phyloP scores from a whole-genome alignment of 1,139 yeast species.

The Candida tetrigidarum region DNA sequence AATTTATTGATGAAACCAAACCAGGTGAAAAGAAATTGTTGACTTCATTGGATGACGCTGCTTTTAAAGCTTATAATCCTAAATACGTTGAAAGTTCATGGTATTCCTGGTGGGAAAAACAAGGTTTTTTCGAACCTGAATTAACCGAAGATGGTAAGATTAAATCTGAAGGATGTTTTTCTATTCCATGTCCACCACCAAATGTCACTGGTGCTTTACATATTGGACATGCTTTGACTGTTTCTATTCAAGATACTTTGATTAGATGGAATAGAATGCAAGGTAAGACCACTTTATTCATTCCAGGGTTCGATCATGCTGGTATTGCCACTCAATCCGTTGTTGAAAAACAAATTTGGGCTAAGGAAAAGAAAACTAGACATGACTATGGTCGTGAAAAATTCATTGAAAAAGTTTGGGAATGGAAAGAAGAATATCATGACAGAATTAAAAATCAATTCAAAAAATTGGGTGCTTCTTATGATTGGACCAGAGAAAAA shows the following conservation, averaged over 20 bases:
- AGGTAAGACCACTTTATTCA: slow-evolving; percentile 89
- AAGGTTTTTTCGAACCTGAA: slow-evolving; percentile 89
- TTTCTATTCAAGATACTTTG: slow-evolving; percentile 91
- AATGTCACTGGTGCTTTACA: slow-evolving; percentile 99
- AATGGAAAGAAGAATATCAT: slow-evolving; percentile 97
- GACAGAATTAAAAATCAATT: slow-evolving; percentile 82
- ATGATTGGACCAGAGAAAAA: slow-evolving; percentile 94
- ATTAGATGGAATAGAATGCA: slow-evolving; percentile 96
- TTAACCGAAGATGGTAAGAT: slow-evolving; percentile 72
- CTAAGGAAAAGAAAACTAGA: slow-evolving; percentile 84
- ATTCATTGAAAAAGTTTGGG: slow-evolving; percentile 91
- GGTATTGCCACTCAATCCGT: slow-evolving; percentile 99
- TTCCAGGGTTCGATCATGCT: slow-evolving; percentile 99
- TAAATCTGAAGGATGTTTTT: slow-evolving; percentile 82
- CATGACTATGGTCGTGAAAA: slow-evolving; percentile 95
- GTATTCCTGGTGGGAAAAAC: slow-evolving; percentile 97
- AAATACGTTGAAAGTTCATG: slow-evolving; percentile 94
- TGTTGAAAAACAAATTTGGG: slow-evolving; percentile 96
- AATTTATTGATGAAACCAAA: slow-evolving; percentile 77
- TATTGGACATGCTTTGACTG: slow-evolving; percentile 97
- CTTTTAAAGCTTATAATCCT: slow-evolving; percentile 94
- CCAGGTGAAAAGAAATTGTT: slow-evolving; percentile 92
- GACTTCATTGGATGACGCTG: slow-evolving; percentile 85
- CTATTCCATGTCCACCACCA: slow-evolving; percentile 98
- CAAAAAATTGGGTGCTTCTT: slow-evolving; percentile 90